phyloP scores from a whole-genome alignment of 208 protist genomes.

The Leishmania braziliensis region DNA sequence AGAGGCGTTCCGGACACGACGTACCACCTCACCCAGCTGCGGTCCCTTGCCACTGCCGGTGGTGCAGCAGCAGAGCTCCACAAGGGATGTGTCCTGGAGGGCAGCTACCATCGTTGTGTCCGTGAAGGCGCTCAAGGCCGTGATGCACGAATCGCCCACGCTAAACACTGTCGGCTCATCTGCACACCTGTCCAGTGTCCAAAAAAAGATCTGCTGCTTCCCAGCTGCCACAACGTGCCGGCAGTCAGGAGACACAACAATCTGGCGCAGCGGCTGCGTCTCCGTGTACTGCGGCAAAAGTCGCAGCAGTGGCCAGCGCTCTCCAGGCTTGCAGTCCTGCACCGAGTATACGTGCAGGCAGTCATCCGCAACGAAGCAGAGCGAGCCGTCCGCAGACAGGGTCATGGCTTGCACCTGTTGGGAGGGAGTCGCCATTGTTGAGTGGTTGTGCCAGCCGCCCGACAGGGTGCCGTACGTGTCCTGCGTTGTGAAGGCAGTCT shows the following conservation, averaged over 20 bases:
- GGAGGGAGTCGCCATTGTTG: conserved; percentile 66
- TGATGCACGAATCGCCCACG: conserved; percentile 30
- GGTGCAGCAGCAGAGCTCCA: conserved; percentile 41
- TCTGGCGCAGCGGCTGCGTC: conserved; percentile 41
- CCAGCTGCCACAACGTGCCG: conserved; percentile 50
- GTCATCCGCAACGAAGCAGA: conserved; percentile 86
- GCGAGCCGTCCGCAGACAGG: conserved; percentile 64
- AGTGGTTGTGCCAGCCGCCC: conserved; percentile 78
- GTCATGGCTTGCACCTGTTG: conserved; percentile 45
- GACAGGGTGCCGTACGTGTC: conserved; percentile 48
- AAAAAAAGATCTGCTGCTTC: conserved; percentile 56
- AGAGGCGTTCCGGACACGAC: conserved; percentile 22
- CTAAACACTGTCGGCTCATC: conserved; percentile 26
- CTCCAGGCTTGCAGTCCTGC: conserved; percentile 48
- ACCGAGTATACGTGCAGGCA: conserved; percentile 71
- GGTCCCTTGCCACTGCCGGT: not conserved
- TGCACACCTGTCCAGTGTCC: conserved; percentile 37
- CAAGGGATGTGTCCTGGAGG: conserved; percentile 35
- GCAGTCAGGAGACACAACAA: conserved; percentile 41
- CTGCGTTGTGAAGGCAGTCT: conserved; percentile 50
- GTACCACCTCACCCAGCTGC: conserved; percentile 21
- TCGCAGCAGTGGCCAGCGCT: conserved; percentile 54
- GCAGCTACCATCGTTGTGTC: conserved; percentile 56
- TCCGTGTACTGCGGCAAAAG: conserved; percentile 60
- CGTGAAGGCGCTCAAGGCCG: conserved; percentile 57